Evolutionary conservation across 2,329 filamentous ascomycete species (phyloP), one percentile per base, ranked within the genome.

Genomic region (Tympanopsis confertula): DNA sequence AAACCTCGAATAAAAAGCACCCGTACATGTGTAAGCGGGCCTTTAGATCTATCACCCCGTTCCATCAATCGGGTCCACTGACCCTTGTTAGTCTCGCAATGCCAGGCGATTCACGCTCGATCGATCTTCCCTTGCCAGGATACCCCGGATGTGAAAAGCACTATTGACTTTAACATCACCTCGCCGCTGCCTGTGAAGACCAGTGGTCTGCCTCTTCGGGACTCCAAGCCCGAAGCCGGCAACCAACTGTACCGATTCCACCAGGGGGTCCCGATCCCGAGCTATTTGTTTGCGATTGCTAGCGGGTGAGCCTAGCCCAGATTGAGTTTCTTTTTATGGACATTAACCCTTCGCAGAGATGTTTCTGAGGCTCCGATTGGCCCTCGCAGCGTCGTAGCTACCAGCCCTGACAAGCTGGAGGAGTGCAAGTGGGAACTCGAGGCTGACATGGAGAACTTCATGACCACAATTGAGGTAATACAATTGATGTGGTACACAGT

Each of bases 41-140:
- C n/a, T n/a, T n/a, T n/a, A n/a, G n/a, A n/a, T n/a, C n/a, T n/a
- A n/a, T n/a, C n/a, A n/a, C n/a, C n/a, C n/a, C n/a, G n/a, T n/a
- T n/a, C n/a, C n/a, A n/a, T n/a, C n/a, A n/a, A n/a, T n/a, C n/a
- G n/a, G n/a, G n/a, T n/a, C n/a, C n/a, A n/a, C n/a, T n/a, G n/a
- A n/a, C n/a, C n/a, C n/a, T n/a, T 33, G 10, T 17, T 7, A 33
- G 30, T 81, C 55, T 77, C 72, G 14, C 77, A 82, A 59, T 82
- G 77, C 51, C 75, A 82, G 55, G 76, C 77, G 17, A 82, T 81
- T 37, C 77, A 82, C 49, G 74, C 74, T 19, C 66, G 77, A 36
- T 80, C 76, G 7, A 64, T 82, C 19, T 78, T 81, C 46, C 77
- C 77, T 3, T 81, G 77, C 50, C 76, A 81, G 53, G 77, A 82